Conservation (phyloP, 495 filamentous ascomycete genomes). For the Lasiosphaeria miniovina region DNA sequence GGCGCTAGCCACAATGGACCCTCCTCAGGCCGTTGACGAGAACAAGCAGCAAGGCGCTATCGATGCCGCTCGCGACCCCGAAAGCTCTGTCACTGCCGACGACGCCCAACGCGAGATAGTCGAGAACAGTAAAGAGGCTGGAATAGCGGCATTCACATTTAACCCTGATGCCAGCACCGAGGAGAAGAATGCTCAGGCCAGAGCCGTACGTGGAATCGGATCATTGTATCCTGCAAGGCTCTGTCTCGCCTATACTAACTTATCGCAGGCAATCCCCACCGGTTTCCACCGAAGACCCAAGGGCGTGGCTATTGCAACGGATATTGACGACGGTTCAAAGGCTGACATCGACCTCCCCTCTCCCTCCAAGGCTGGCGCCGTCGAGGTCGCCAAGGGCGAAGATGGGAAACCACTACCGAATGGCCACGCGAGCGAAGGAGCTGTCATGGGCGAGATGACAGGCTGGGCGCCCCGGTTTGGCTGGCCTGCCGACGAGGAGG, state of each 20-base stretch:
- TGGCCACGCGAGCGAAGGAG: constrained; percentile 51
- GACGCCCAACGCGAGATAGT: constrained; percentile 68
- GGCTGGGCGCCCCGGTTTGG: constrained; percentile 91
- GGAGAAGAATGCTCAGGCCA: constrained; percentile 75
- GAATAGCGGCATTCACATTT: constrained; percentile 77
- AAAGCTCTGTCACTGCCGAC: constrained; percentile 64
- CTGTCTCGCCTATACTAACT: constrained; percentile 11
- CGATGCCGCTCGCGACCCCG: constrained; percentile 66
- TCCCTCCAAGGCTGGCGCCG: constrained; percentile 65
- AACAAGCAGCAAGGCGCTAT: constrained; percentile 75
- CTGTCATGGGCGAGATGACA: constrained; percentile 61
- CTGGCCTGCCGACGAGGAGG: constrained; percentile 48
- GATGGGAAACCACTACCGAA: constrained; percentile 46
- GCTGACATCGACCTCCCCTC: constrained; percentile 75
- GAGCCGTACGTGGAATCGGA: constrained; percentile 60
- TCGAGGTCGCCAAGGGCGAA: constrained; percentile 38
- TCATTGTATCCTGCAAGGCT: background rate
- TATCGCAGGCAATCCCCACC: constrained; percentile 42
- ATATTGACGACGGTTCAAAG: constrained; percentile 67
- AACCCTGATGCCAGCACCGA: constrained; percentile 80
- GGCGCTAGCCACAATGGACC: constrained; percentile 35
- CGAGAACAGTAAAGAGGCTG: constrained; percentile 70
- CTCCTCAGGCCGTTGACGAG: constrained; percentile 48
- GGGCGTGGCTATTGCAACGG: constrained; percentile 68
- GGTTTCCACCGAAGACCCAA: constrained; percentile 66